A percentile compares a stretch with the other conserved stretches of the same genome.
phyloP scores from a whole-genome alignment of 2,329 filamentous ascomycete genomes.

The Hirsutella thompsonii region DNA sequence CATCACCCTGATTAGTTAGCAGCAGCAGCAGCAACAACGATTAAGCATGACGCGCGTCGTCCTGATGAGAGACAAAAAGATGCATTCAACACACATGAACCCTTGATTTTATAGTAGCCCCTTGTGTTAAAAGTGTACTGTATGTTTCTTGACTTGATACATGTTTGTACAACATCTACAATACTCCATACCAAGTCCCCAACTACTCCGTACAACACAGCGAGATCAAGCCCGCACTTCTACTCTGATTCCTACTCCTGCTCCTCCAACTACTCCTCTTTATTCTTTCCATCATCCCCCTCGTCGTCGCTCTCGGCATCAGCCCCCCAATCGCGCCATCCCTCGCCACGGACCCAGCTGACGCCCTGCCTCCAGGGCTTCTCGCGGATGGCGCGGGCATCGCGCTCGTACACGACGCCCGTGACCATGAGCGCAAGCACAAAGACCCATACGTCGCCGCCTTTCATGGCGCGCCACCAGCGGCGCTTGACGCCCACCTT shows the following conservation, averaged over 20 bases:
- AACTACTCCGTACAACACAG: background rate
- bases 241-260: background rate
- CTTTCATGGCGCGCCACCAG: constrained; percentile 73
- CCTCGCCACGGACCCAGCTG: constrained; percentile 62
- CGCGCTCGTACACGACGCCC: constrained; percentile 63
- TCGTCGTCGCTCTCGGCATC: constrained; percentile 29
- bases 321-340: constrained; percentile 56
- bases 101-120: too few relatives aligned
- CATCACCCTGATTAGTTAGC: too few relatives aligned
- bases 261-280: background rate
- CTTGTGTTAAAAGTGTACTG: too few relatives aligned
- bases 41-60: too few relatives aligned
- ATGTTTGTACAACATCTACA: too few relatives aligned
- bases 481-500: constrained; percentile 86
- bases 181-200: too few relatives aligned
- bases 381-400: constrained; percentile 55
- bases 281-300: constrained; percentile 9
- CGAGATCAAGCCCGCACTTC: background rate
- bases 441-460: constrained; percentile 77
- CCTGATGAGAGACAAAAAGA: too few relatives aligned
- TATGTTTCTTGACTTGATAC: too few relatives aligned
- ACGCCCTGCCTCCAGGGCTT: constrained; percentile 57
- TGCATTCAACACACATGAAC: too few relatives aligned
- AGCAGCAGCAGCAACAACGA: too few relatives aligned
- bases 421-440: constrained; percentile 66